Conservation (phyloP, 176 grass and related monocot genomes). For the Triticum turgidum region DNA sequence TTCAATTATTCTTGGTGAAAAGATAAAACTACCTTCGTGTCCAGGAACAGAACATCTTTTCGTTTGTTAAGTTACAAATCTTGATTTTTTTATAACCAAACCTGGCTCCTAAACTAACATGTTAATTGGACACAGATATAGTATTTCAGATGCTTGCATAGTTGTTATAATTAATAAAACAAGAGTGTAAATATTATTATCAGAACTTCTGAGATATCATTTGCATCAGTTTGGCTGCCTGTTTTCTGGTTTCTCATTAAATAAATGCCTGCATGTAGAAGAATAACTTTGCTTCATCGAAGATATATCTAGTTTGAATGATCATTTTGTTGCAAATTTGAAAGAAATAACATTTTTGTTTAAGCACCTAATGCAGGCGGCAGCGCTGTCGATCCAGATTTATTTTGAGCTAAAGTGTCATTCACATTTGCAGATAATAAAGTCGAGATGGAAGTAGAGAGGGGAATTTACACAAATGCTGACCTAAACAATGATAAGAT, state of each 20-base stretch:
- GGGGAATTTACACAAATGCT: constrained; percentile 27
- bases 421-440: constrained; percentile 34
- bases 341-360: constrained; percentile 17
- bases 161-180: background rate
- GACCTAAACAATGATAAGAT: background rate
- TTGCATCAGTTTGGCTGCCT: background rate
- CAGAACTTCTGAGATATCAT: background rate
- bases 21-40: constrained; percentile 3
- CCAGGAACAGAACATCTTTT: background rate
- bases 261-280: no score
- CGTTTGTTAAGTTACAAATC: background rate
- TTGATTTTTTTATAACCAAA: background rate
- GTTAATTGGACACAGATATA: constrained; percentile 12
- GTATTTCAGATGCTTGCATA: background rate
- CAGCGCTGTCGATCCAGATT: background rate
- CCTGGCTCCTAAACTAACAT: background rate
- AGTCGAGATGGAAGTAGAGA: constrained; percentile 37
- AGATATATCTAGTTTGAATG: background rate
- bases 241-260: background rate
- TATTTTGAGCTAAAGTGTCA: constrained; percentile 21
- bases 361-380: constrained; percentile 13
- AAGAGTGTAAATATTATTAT: background rate
- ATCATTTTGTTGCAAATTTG: constrained; percentile 5
- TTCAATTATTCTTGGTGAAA: constrained; percentile 5
- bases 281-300: constrained; percentile 14